Conservation (phyloP, 257 asterid species). For the Craterostigma plantagineum region DNA sequence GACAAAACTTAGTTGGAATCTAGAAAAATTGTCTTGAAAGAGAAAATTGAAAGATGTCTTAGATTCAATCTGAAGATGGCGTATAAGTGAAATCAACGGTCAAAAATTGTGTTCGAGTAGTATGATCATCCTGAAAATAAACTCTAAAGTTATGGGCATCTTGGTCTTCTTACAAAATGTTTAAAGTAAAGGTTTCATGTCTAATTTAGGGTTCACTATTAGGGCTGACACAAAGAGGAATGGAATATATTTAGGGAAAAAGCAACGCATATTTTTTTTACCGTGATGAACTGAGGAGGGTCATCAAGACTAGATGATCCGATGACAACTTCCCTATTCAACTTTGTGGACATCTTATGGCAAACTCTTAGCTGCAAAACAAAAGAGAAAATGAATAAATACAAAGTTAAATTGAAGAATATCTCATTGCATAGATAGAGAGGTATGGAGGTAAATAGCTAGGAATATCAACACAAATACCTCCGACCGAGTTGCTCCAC, state of each 20-base stretch:
- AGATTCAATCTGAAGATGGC: not conserved
- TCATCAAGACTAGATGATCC: conserved; percentile 98
- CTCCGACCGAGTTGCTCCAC: conserved; percentile 99
- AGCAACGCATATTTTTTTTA: conserved; percentile 14
- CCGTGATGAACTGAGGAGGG: conserved; percentile 91
- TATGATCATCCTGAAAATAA: too few species aligned
- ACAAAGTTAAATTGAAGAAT: not conserved
- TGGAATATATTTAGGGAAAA: conserved; percentile 5
- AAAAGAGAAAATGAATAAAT: not conserved
- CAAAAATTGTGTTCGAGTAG: too few species aligned
- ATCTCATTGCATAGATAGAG: not conserved
- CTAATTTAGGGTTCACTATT: not conserved
- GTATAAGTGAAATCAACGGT: too few species aligned
- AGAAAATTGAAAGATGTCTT: not conserved
- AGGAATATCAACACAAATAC: conserved; percentile 22
- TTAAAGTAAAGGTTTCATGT: too few species aligned
- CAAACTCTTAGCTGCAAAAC: conserved; percentile 74
- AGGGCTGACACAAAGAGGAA: not conserved
- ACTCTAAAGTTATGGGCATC: too few species aligned
- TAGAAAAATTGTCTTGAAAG: not conserved
- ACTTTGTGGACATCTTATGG: conserved; percentile 72
- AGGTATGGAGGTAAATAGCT: not conserved
- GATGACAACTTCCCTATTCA: conserved; percentile 71
- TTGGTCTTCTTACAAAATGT: too few species aligned
- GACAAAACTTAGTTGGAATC: not conserved